These are phyloP conservation scores for Talaromyces marneffei DNA, from an alignment of 2,329 filamentous ascomycete species.

Conservation along the genomic window DNA sequence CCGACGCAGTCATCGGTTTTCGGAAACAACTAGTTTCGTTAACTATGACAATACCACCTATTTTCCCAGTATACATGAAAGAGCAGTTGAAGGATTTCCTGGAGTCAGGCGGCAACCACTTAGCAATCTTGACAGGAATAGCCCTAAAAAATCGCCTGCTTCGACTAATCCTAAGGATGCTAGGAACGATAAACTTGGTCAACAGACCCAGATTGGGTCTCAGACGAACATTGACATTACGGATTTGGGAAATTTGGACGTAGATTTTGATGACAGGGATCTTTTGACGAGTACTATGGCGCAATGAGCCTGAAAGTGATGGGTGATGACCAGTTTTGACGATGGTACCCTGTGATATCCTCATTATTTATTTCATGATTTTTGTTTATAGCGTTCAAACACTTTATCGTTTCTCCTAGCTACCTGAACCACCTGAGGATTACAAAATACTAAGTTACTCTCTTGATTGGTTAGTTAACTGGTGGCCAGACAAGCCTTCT, in stretches of 20 bases:
- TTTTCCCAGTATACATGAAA: background rate
- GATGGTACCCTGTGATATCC: background rate
- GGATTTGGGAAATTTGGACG: slow-evolving; percentile 23
- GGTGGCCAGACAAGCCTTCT: background rate
- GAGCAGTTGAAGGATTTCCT: background rate
- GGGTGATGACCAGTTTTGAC: background rate
- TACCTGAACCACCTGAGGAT: too few species aligned
- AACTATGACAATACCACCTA: background rate
- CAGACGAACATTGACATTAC: background rate
- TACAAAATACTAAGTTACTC: too few species aligned
- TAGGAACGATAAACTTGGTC: background rate
- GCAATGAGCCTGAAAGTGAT: background rate
- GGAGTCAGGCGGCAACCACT: slow-evolving; percentile 21
- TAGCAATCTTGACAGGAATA: slow-evolving; percentile 24
- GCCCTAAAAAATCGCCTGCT: slow-evolving; percentile 21
- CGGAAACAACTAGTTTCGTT: background rate
- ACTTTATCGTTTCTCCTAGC: too few species aligned
- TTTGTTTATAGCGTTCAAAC: background rate
- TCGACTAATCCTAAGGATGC: slow-evolving; percentile 16
- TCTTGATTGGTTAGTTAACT: background rate
- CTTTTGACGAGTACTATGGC: slow-evolving; percentile 28
- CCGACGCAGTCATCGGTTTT: background rate
- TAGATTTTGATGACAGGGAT: slow-evolving; percentile 34
- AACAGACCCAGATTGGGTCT: background rate
- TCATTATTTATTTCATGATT: background rate